phyloP scores from a whole-genome alignment of 2,329 filamentous ascomycete genomes.

The Claviceps lovelessii region DNA sequence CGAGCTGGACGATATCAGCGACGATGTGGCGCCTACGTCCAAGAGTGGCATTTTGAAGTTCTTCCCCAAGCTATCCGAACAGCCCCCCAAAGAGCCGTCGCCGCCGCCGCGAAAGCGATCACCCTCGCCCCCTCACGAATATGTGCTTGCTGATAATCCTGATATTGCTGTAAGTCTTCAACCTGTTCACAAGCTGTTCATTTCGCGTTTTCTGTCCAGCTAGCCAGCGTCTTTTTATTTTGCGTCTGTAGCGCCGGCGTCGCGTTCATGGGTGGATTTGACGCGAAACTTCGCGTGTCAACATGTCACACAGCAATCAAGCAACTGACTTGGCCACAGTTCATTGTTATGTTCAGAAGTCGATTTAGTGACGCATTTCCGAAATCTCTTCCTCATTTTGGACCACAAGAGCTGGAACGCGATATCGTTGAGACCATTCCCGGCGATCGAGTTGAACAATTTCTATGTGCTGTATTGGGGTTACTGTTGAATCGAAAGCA shows the following conservation, averaged over 20 bases:
- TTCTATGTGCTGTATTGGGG: constrained; percentile 78
- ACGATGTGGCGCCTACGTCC: constrained; percentile 26
- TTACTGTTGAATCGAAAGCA: constrained; percentile 94
- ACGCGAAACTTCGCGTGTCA: constrained; percentile 42
- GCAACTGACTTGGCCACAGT: constrained; percentile 38
- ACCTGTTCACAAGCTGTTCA: background rate
- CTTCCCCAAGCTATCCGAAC: constrained; percentile 44
- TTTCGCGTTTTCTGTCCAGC: background rate
- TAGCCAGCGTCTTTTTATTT: background rate
- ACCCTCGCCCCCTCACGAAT: constrained; percentile 81
- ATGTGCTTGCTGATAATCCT: constrained; percentile 75
- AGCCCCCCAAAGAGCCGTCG: constrained; percentile 41
- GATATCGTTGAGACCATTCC: constrained; percentile 67
- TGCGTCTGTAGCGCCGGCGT: background rate
- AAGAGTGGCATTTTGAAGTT: constrained; percentile 52
- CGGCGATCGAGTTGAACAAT: constrained; percentile 70
- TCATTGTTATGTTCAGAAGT: constrained; percentile 95
- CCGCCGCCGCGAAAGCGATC: constrained; percentile 64
- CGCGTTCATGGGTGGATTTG: constrained; percentile 17
- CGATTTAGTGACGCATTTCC: constrained; percentile 85
- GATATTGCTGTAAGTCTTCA: constrained; percentile 70
- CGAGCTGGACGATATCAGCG: constrained; percentile 33
- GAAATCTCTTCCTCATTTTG: constrained; percentile 74
- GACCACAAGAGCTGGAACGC: constrained; percentile 86
- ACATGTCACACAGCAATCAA: constrained; percentile 3